These are phyloP conservation scores for Lophiostoma macrostomum DNA, from an alignment of 495 filamentous ascomycete genomes.

Conservation along the genomic window DNA sequence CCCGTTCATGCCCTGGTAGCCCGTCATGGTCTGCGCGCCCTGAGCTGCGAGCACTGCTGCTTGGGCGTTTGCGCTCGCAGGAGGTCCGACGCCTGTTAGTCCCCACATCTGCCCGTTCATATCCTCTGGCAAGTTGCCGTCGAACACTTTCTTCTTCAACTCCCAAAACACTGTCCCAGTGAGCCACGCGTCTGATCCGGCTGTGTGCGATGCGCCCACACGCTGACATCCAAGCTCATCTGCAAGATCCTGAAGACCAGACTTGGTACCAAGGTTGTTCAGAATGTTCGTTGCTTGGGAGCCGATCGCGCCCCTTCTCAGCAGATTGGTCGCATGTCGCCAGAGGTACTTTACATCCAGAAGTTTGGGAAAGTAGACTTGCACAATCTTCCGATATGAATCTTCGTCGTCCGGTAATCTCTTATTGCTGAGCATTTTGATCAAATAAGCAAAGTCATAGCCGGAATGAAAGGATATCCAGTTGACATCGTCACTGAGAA, in stretches of 20 bases:
- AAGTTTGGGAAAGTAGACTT: conserved; percentile 85
- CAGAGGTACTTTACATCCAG: conserved; percentile 98
- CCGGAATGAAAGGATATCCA: conserved; percentile 99
- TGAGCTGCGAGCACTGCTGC: conserved; percentile 39
- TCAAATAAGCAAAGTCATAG: conserved; percentile 96
- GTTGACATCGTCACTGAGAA: conserved; percentile 80
- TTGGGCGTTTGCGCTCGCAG: conserved; percentile 44
- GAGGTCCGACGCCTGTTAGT: conserved; percentile 62
- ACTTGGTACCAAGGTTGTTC: conserved; percentile 76
- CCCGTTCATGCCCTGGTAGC: conserved; percentile 15
- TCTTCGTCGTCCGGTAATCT: conserved; percentile 81
- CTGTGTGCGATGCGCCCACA: conserved; percentile 80
- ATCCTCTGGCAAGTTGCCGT: conserved; percentile 77
- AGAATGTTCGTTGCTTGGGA: conserved; percentile 62
- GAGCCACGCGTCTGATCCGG: conserved; percentile 84
- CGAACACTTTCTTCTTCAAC: conserved; percentile 67
- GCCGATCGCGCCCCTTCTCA: conserved; percentile 53
- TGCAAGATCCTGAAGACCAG: conserved; percentile 86
- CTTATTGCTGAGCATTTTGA: conserved; percentile 81
- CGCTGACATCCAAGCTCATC: conserved; percentile 88
- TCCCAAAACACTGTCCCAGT: conserved; percentile 60
- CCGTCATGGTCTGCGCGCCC: conserved; percentile 9
- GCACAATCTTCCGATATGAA: conserved; percentile 78
- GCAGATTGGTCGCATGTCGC: conserved; percentile 67
- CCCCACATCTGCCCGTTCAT: conserved; percentile 93